These are phyloP conservation scores for Bombardia bombarda DNA, from an alignment of 495 filamentous ascomycete genomes.

Conservation along the genomic window DNA sequence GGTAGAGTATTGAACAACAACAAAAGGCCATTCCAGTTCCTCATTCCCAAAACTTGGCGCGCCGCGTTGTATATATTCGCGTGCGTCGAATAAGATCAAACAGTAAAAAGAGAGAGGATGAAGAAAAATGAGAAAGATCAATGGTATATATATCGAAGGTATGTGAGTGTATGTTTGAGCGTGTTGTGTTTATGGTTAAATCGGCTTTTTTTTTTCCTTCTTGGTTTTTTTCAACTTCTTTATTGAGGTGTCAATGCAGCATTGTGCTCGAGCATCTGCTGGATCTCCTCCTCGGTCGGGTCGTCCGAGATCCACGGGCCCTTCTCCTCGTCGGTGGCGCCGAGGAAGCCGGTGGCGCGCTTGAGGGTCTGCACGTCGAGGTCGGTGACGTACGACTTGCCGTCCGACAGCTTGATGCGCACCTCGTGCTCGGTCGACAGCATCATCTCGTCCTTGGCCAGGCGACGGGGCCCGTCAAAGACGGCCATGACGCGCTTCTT, in stretches of 20 bases:
- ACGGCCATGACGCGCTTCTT: conserved; percentile 94
- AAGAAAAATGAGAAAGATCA: too few species aligned
- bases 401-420: conserved; percentile 64
- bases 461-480: conserved; percentile 77
- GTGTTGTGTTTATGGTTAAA: background rate
- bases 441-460: conserved; percentile 99
- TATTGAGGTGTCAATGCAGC: conserved; percentile 5
- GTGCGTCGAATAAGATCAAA: too few species aligned
- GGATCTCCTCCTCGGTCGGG: conserved; percentile 38
- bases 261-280: conserved; percentile 33
- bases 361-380: conserved; percentile 86
- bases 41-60: too few species aligned
- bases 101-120: too few species aligned
- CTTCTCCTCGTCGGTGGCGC: conserved; percentile 73
- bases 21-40: too few species aligned
- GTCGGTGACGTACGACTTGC: conserved; percentile 79
- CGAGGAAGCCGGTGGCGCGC: conserved; percentile 72
- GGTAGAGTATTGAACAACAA: too few species aligned
- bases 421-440: conserved; percentile 92
- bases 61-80: too few species aligned
- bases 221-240: background rate
- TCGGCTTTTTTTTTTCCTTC: background rate
- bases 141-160: background rate
- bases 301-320: conserved; percentile 63
- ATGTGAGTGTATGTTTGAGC: background rate